phyloP scores from a whole-genome alignment of 78 protist species.

The Monocercomonoides exilis region DNA sequence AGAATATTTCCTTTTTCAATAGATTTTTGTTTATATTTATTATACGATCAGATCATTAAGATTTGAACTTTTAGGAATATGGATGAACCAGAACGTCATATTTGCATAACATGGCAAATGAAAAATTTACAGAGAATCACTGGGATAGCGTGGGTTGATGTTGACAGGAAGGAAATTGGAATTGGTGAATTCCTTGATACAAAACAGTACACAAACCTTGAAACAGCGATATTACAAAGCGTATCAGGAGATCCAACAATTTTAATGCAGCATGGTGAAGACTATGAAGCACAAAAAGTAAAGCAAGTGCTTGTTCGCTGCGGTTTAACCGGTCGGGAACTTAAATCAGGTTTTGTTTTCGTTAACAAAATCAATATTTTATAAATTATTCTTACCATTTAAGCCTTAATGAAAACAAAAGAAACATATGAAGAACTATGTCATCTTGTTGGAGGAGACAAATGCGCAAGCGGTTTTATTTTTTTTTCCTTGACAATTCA shows the following conservation, averaged over 20 bases:
- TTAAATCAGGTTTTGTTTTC: too few relatives aligned
- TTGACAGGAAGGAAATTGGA: not conserved
- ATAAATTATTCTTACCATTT: not conserved
- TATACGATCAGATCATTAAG: too few relatives aligned
- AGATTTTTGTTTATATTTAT: too few relatives aligned
- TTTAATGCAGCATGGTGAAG: not conserved
- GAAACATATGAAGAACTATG: not conserved
- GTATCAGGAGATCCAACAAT: not conserved
- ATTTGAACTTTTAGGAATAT: too few relatives aligned
- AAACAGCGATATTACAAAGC: not conserved
- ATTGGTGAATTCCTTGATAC: slow-evolving; percentile 1
- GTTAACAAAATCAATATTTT: too few relatives aligned
- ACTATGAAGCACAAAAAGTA: not conserved
- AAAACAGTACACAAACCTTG: not conserved
- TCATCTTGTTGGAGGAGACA: not conserved
- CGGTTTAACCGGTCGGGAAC: not conserved
- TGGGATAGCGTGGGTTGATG: not conserved
- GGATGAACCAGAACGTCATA: not conserved
- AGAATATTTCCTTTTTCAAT: too few relatives aligned
- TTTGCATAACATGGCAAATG: not conserved
- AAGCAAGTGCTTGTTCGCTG: not conserved
- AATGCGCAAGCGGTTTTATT: not conserved
- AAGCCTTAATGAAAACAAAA: not conserved
- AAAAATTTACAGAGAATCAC: not conserved
- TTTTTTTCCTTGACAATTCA: too few relatives aligned